Evolutionary conservation across 2,329 filamentous ascomycete species (phyloP).

Genomic region (Colletotrichum eleusines): DNA sequence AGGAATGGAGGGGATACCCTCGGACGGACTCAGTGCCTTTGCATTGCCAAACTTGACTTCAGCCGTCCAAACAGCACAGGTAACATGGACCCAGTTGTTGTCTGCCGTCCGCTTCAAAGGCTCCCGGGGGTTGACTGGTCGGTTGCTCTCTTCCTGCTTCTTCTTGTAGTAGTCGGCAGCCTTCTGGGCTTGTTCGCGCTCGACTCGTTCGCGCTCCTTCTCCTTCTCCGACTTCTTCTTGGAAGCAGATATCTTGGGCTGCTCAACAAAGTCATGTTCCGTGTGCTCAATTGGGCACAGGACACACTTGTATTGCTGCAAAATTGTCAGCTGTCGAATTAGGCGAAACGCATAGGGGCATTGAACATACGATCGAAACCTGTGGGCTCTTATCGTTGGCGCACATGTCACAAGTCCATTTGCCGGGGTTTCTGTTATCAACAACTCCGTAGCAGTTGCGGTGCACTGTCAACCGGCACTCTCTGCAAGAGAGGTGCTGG

Average conservation of each 20-base stretch:
- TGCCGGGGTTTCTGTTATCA: slow-evolving; percentile 75
- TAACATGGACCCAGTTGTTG: slow-evolving; percentile 98
- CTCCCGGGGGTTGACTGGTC: slow-evolving; percentile 86
- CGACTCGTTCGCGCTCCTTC: slow-evolving; percentile 85
- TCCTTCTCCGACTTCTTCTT: slow-evolving; percentile 94
- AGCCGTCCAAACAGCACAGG: slow-evolving; percentile 90
- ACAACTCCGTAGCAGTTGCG: slow-evolving; percentile 90
- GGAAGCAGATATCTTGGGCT: slow-evolving; percentile 80
- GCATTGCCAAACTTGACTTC: slow-evolving; percentile 94
- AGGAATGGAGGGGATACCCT: slow-evolving; percentile 89
- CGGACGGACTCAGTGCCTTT: slow-evolving; percentile 83
- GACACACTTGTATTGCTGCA: slow-evolving; percentile 88
- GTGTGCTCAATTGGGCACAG: slow-evolving; percentile 88
- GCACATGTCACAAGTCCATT: slow-evolving; percentile 98
- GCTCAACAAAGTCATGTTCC: slow-evolving; percentile 85
- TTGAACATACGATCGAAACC: slow-evolving; percentile 80
- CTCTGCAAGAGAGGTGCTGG: slow-evolving; percentile 81
- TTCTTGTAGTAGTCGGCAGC: slow-evolving; percentile 85
- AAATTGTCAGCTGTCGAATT: slow-evolving; percentile 46
- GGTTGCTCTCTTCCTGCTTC: slow-evolving; percentile 85
- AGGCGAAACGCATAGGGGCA: slow-evolving; percentile 3
- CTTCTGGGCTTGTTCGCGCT: slow-evolving; percentile 85
- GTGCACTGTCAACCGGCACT: slow-evolving; percentile 93
- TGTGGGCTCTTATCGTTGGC: slow-evolving; percentile 92
- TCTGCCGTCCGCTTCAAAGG: slow-evolving; percentile 93